Conservation (phyloP, 2,329 filamentous ascomycete genomes). For the Colletotrichum siamense region DNA sequence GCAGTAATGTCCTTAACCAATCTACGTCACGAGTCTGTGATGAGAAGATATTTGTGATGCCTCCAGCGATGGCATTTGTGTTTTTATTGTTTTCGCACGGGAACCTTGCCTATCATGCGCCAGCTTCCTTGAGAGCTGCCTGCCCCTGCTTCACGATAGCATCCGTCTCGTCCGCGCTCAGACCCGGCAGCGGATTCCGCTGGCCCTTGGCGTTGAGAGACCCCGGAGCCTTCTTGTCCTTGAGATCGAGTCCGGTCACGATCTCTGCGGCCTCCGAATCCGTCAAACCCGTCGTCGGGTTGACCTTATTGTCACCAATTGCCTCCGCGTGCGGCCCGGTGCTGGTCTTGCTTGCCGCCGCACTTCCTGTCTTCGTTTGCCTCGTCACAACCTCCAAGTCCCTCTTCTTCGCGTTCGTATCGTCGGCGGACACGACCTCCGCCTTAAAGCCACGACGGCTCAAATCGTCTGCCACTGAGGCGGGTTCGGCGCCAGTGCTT, state of each 20-base stretch:
- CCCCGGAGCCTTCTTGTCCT: constrained; percentile 11
- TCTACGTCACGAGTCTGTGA: neutral
- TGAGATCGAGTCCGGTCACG: constrained; percentile 6
- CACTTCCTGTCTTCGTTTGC: neutral
- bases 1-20: neutral
- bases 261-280: constrained; percentile 17
- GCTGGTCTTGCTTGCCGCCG: neutral
- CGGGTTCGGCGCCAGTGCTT: neutral
- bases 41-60: neutral
- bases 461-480: neutral
- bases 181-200: constrained; percentile 8
- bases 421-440: neutral
- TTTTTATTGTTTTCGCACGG: neutral
- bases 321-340: neutral
- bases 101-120: neutral
- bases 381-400: neutral
- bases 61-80: neutral
- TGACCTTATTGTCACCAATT: constrained; percentile 12
- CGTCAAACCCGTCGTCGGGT: constrained; percentile 12
- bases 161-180: constrained; percentile 15
- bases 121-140: constrained; percentile 17
- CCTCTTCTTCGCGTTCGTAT: neutral
- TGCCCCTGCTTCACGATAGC: constrained; percentile 18
- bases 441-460: neutral
- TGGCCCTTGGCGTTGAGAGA: constrained; percentile 12